Evolutionary conservation across 2,329 filamentous ascomycete genomes (phyloP).

Genomic region (Arthrocladium fulminans): DNA sequence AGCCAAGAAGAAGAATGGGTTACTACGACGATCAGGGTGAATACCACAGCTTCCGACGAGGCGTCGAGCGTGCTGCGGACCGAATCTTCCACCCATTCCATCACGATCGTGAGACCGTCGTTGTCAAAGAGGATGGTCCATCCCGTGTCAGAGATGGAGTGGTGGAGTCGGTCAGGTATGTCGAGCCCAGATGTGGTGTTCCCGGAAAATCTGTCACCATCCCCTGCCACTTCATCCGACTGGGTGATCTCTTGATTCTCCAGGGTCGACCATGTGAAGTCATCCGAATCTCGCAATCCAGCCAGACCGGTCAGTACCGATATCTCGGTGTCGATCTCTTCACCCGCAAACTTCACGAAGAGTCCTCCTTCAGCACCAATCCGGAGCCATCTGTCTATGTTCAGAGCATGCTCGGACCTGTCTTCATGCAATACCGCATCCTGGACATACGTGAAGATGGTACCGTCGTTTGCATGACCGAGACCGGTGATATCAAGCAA

Average conservation of each 20-base stretch:
- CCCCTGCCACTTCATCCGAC: conserved; percentile 98
- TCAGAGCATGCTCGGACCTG: conserved; percentile 97
- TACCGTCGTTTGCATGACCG: conserved; percentile 89
- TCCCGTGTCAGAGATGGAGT: conserved; percentile 37
- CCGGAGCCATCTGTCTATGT: conserved; percentile 92
- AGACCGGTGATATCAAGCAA: conserved; percentile 98
- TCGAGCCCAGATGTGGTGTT: conserved; percentile 43
- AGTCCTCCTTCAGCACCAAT: conserved; percentile 96
- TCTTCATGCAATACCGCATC: conserved; percentile 99
- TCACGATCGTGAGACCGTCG: conserved; percentile 31
- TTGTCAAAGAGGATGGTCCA: conserved; percentile 35
- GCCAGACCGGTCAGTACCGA: conserved; percentile 97
- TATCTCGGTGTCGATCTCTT: conserved; percentile 99
- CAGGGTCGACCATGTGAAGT: conserved; percentile 99
- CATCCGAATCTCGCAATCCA: conserved; percentile 97
- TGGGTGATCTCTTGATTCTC: conserved; percentile 96
- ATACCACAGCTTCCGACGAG: conserved; percentile 66
- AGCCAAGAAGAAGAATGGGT: conserved; percentile 52
- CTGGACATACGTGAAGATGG: conserved; percentile 86
- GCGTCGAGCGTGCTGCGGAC: conserved; percentile 58
- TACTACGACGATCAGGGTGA: conserved; percentile 73
- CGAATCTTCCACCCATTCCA: conserved; percentile 56
- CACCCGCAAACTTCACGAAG: conserved; percentile 98
- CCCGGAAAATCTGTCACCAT: conserved; percentile 86
- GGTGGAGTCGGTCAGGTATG: conserved; percentile 40